phyloP scores from a whole-genome alignment of 495 filamentous ascomycete genomes.

The Stereocaulon alpinum region DNA sequence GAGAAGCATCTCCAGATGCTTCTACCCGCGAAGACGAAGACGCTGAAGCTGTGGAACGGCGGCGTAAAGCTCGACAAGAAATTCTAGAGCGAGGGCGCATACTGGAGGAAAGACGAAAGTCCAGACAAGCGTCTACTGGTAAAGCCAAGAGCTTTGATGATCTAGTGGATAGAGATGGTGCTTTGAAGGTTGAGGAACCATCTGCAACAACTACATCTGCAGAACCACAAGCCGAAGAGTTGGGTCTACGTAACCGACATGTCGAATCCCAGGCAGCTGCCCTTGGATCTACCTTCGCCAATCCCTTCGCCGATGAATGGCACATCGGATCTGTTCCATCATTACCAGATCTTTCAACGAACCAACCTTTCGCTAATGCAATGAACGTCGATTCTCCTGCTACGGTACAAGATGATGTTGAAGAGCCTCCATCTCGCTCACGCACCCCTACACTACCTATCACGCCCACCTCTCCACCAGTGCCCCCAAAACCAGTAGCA shows the following conservation, averaged over 20 bases:
- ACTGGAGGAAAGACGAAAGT: constrained; percentile 32
- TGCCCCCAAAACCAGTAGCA: constrained; percentile 15
- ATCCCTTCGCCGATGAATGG: constrained; percentile 50
- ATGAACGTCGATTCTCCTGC: not conserved
- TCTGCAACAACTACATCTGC: constrained; percentile 38
- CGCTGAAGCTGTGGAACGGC: constrained; percentile 59
- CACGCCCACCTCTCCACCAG: constrained; percentile 12
- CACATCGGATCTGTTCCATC: constrained; percentile 26
- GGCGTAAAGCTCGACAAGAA: constrained; percentile 60
- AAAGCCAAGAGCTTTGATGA: constrained; percentile 40
- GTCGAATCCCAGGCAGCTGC: constrained; percentile 41
- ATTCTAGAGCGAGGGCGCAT: constrained; percentile 50
- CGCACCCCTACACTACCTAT: constrained; percentile 13
- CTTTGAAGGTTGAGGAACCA: constrained; percentile 27
- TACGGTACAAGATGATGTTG: not conserved
- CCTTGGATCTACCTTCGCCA: constrained; percentile 39
- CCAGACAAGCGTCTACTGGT: constrained; percentile 13
- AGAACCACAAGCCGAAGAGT: constrained; percentile 29
- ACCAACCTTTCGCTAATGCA: not conserved
- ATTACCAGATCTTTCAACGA: constrained; percentile 24
- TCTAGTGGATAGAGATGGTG: constrained; percentile 44
- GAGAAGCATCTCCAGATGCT: constrained; percentile 29
- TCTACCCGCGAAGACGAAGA: constrained; percentile 47
- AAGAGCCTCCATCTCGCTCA: constrained; percentile 8
- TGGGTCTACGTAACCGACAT: constrained; percentile 36